Evolutionary conservation across 2,329 filamentous ascomycete species (phyloP).

Genomic region (Phaeosphaeriaceae sp.): DNA sequence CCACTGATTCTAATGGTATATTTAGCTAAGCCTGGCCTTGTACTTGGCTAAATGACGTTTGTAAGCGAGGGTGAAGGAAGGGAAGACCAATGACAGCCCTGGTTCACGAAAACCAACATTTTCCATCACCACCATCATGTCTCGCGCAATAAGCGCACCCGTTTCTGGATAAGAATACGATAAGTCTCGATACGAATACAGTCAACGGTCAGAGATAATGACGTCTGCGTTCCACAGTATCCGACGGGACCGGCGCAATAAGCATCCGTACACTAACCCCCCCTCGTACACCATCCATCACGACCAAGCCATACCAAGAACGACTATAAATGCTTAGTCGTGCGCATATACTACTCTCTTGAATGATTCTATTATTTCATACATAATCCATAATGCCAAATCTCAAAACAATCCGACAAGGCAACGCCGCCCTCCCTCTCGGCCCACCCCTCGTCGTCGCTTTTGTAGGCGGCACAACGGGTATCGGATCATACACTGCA

Average conservation of each 20-base stretch:
- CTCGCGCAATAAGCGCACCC: too few relatives aligned
- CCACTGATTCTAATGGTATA: too few relatives aligned
- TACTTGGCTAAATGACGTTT: too few relatives aligned
- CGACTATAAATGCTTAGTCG: not conserved
- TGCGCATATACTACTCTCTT: not conserved
- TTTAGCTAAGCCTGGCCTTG: too few relatives aligned
- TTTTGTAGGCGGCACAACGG: slow-evolving; percentile 30
- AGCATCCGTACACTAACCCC: not conserved
- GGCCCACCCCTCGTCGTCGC: slow-evolving; percentile 29
- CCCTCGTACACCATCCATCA: not conserved
- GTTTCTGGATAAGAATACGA: too few relatives aligned
- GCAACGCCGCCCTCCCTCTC: slow-evolving; percentile 21
- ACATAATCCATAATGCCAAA: slow-evolving; percentile 18
- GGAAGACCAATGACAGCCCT: too few relatives aligned
- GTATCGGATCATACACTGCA: slow-evolving; percentile 35
- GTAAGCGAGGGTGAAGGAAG: too few relatives aligned
- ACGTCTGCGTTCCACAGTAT: not conserved
- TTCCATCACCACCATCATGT: too few relatives aligned
- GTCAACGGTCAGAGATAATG: not conserved
- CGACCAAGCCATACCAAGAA: not conserved
- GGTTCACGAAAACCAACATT: too few relatives aligned
- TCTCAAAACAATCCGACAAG: slow-evolving; percentile 18
- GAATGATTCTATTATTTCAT: not conserved
- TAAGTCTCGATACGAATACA: not conserved
- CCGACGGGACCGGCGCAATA: not conserved